Conservation (phyloP, 2,329 filamentous ascomycete species). For the Parasarocladium wereldwijsianum region DNA sequence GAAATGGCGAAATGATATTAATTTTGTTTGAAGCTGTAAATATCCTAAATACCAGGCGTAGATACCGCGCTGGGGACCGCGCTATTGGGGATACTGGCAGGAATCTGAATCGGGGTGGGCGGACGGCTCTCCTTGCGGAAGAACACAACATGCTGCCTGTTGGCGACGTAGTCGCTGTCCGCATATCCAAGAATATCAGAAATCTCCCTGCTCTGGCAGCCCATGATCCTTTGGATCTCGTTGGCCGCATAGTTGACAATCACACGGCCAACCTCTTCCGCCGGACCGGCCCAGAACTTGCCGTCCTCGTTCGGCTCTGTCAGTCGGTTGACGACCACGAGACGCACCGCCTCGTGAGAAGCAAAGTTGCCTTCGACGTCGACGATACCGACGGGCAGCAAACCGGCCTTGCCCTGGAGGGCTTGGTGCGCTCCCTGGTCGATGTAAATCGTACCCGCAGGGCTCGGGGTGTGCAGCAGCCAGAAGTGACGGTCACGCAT, state of each 20-base stretch:
- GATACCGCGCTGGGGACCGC: too few species aligned
- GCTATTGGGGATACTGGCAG: too few species aligned
- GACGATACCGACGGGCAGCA: conserved; percentile 82
- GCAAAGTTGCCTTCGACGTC: conserved; percentile 80
- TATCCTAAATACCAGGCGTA: too few species aligned
- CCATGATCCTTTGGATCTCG: conserved; percentile 76
- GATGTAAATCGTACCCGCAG: conserved; percentile 85
- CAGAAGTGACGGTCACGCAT: conserved; percentile 94
- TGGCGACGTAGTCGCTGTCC: conserved; percentile 85
- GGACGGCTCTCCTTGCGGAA: conserved; percentile 41
- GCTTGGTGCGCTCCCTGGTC: conserved; percentile 79
- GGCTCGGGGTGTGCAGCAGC: conserved; percentile 82
- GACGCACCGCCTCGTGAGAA: conserved; percentile 80
- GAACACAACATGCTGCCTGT: conserved; percentile 77
- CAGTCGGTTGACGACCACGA: conserved; percentile 61
- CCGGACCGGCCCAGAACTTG: conserved; percentile 33
- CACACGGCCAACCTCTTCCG: conserved; percentile 69
- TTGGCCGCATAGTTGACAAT: conserved; percentile 84
- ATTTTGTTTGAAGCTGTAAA: too few species aligned
- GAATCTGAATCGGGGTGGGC: conserved; percentile 31
- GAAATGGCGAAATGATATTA: too few species aligned
- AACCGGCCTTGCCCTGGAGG: conserved; percentile 66
- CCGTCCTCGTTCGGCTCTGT: conserved; percentile 23
- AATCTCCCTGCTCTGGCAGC: conserved; percentile 71
- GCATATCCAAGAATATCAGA: conserved; percentile 71